These are phyloP conservation scores for Shiraia bambusicola DNA, from an alignment of 2,329 filamentous ascomycete genomes.

Conservation along the genomic window DNA sequence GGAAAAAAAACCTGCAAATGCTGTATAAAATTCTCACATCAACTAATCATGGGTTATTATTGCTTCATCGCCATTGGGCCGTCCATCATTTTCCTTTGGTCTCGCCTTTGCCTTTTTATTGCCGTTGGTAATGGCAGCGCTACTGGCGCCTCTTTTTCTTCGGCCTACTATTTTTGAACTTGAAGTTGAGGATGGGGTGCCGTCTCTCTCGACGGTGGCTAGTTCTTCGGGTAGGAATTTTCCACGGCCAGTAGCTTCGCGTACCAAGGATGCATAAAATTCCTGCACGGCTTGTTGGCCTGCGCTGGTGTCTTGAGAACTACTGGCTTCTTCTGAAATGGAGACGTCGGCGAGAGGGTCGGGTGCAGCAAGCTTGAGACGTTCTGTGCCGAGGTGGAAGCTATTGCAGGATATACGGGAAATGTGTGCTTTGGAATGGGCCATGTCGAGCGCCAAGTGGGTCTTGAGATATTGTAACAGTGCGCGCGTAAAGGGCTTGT, in stretches of 20 bases:
- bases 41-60: too few relatives aligned
- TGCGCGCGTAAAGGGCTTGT: conserved; percentile 44
- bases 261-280: conserved; percentile 32
- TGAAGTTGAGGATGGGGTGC: conserved; percentile 28
- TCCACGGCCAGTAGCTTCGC: conserved; percentile 37
- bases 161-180: conserved; percentile 16
- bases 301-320: conserved; percentile 29
- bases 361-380: conserved; percentile 43
- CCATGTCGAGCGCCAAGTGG: conserved; percentile 47
- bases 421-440: conserved; percentile 44
- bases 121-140: conserved; percentile 16
- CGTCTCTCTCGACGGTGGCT: conserved; percentile 10
- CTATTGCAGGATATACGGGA: conserved; percentile 46
- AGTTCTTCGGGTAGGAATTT: conserved; percentile 30
- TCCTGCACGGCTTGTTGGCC: conserved; percentile 37
- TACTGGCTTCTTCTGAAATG: conserved; percentile 22
- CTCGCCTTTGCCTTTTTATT: conserved; percentile 29
- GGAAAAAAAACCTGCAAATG: too few relatives aligned
- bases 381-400: conserved; percentile 44
- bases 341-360: conserved; percentile 28
- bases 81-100: conserved; percentile 20
- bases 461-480: conserved; percentile 42
- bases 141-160: conserved; percentile 34
- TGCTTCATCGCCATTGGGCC: conserved; percentile 9
- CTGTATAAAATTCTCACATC: too few relatives aligned